Base-by-base conservation (phyloP, 2,329 filamentous ascomycete genomes). In the Aspergillus fumigatus region DNA sequence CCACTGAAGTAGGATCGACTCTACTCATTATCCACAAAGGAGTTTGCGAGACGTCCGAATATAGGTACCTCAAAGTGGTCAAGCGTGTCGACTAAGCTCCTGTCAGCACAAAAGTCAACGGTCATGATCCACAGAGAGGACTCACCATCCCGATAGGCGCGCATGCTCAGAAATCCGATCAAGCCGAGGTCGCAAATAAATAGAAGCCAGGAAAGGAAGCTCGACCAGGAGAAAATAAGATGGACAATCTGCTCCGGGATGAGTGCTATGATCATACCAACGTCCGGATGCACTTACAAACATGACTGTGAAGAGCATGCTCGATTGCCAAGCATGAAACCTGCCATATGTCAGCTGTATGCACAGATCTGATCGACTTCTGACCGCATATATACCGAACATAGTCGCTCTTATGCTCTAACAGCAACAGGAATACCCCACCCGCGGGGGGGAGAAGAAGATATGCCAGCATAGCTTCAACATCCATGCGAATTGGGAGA, bases 251-350 rank as follows among this genome's bases (percentile, higher is more conserved):
- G 84, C 56, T 85, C 69, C 35, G 17, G 10, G 4, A 50, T 62
- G 49, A 66, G 60, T 40, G 35, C 21, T 21, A 51, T 17, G 23
- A 48, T 25, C 23, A 29, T 19, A 23, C 40, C 26, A 48, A 43
- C n/a, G 54, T 23, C 27, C 27, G 40, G 19, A 29, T 21, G 41
- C 48, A 71, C 78, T 66, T 67, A 84, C 80, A 64, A 85, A 84
- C 41, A 85, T 71, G 50, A 83, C 83, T 0, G 89, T 88, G 73
- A 96, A 97, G 3, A 96, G 75, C 67, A 96, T 80, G 61, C 88
- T 87, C 6, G 89, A 90, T 76, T 99, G 94, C 93, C 94, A 99
- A 7, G 94, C 94, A 74, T 99, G 94, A 66, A 97, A 97, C 61
- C 90, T 93, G 64, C 38, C 56, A 50, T 43, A 45, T 52, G 56